Conservation (phyloP, 75 land plant species). For the Gnetum montanum region DNA sequence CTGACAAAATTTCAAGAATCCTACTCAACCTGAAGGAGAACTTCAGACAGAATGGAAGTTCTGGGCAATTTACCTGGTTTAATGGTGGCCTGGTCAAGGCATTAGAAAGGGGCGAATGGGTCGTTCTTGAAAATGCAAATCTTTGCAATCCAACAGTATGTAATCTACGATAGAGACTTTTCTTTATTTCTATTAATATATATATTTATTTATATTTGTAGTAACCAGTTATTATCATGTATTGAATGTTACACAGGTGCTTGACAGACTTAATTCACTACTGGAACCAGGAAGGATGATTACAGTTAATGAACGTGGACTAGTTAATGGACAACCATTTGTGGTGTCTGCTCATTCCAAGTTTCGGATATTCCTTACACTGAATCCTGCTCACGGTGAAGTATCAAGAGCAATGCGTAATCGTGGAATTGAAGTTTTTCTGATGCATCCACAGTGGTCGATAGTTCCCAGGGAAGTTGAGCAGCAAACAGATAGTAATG, state of each 20-base stretch:
- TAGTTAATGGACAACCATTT: constrained; percentile 74
- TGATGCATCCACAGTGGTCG: constrained; percentile 57
- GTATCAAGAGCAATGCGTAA: constrained; percentile 98
- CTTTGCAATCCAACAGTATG: constrained; percentile 95
- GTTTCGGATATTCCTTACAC: constrained; percentile 88
- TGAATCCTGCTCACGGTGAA: constrained; percentile 83
- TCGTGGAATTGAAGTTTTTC: constrained; percentile 83
- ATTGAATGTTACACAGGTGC: constrained; percentile 58
- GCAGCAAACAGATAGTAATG: constrained; percentile 5
- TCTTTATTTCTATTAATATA: not conserved
- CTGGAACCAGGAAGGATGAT: constrained; percentile 74
- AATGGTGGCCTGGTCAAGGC: constrained; percentile 75
- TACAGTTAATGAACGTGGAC: constrained; percentile 88
- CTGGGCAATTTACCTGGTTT: constrained; percentile 90
- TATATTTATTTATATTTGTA: not conserved
- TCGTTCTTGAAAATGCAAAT: constrained; percentile 92
- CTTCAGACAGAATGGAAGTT: constrained; percentile 6
- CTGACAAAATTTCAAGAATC: constrained; percentile 19
- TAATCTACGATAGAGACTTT: constrained; percentile 5
- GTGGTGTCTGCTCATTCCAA: constrained; percentile 67
- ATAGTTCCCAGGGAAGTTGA: constrained; percentile 1
- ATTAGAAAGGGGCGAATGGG: constrained; percentile 92
- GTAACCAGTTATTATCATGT: not conserved
- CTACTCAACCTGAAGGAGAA: constrained; percentile 21
- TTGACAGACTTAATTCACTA: constrained; percentile 92